Evolutionary conservation across 345 rosid species (phyloP).

Genomic region (Brassica napus): Da-Ae NC_063435.1:21153001-21153500

Average conservation of each 20-base stretch:
- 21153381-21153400: slow-evolving; percentile 48
- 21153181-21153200: slow-evolving; percentile 53
- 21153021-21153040: slow-evolving; percentile 63
- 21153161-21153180: slow-evolving; percentile 85
- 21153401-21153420: slow-evolving; percentile 37
- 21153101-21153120: slow-evolving; percentile 36
- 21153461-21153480: background rate
- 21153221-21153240: background rate
- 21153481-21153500: background rate
- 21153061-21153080: background rate
- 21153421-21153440: background rate
- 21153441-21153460: background rate
- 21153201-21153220: background rate
- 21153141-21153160: slow-evolving; percentile 70
- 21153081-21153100: background rate
- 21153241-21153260: background rate
- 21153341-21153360: slow-evolving; percentile 64
- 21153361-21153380: slow-evolving; percentile 36
- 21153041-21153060: background rate
- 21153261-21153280: background rate
- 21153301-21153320: slow-evolving; percentile 72
- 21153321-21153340: slow-evolving; percentile 68
- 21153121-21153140: slow-evolving; percentile 75
- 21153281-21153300: slow-evolving; percentile 55
- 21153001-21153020: slow-evolving; percentile 65